Evolutionary conservation across 495 filamentous ascomycete species (phyloP).

Genomic region (Trichoderma asperelloides): DNA sequence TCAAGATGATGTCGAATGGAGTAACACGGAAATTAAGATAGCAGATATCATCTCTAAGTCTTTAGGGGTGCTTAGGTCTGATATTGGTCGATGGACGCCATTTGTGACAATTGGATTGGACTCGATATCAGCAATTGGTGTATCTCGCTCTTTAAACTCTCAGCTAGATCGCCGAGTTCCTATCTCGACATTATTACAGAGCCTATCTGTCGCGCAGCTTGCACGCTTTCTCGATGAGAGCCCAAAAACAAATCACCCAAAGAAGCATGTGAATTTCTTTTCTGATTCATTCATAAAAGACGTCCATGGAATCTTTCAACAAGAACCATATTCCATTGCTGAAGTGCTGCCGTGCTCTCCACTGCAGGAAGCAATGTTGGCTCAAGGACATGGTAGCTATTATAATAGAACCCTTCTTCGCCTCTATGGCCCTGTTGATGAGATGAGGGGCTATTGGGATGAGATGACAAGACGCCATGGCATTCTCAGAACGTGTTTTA

Average conservation of each 20-base stretch:
- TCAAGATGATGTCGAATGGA: constrained; percentile 38
- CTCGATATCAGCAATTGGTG: constrained; percentile 67
- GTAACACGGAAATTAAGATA: constrained; percentile 40
- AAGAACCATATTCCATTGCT: constrained; percentile 30
- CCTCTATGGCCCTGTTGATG: constrained; percentile 15
- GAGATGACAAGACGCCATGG: constrained; percentile 46
- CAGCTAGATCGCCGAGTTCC: constrained; percentile 35
- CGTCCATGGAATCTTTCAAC: constrained; percentile 24
- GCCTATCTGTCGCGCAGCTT: constrained; percentile 50
- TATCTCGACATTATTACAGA: constrained; percentile 55
- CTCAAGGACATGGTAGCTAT: constrained; percentile 32
- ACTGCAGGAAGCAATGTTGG: constrained; percentile 74
- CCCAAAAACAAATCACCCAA: neutral
- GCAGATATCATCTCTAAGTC: constrained; percentile 31
- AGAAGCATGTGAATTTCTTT: constrained; percentile 24
- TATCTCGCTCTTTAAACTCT: constrained; percentile 45
- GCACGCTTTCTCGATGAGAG: constrained; percentile 18
- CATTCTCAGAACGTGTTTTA: constrained; percentile 57
- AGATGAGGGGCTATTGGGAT: constrained; percentile 38
- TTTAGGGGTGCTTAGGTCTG: constrained; percentile 33
- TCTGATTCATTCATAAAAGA: constrained; percentile 23
- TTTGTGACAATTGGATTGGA: constrained; percentile 56
- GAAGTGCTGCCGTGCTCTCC: constrained; percentile 68
- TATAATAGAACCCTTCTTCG: constrained; percentile 36
- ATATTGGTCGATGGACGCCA: constrained; percentile 48